These are phyloP conservation scores for Ceratobasidium theobromae DNA, from an alignment of 1,284 basidiomycete genomes.

Conservation along the genomic window DNA sequence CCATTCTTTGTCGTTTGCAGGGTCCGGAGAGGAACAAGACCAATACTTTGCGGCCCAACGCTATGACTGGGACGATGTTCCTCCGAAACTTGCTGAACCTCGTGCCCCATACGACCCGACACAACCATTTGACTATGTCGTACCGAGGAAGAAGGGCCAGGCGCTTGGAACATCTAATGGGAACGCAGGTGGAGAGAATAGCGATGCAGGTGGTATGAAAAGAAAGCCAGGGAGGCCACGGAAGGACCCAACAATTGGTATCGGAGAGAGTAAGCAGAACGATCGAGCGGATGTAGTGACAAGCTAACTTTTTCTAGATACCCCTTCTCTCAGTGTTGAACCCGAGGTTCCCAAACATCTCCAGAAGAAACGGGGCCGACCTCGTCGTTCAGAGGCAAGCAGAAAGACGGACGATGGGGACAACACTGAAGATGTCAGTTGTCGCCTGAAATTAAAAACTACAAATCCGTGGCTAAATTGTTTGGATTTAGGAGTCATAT, in stretches of 20 bases:
- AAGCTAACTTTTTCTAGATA: background rate
- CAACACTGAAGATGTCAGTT: constrained; percentile 26
- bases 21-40: background rate
- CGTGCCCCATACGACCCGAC: constrained; percentile 15
- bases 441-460: background rate
- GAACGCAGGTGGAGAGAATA: background rate
- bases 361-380: constrained; percentile 13
- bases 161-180: background rate
- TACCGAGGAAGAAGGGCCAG: background rate
- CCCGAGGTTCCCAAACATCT: background rate
- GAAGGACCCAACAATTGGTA: background rate
- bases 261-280: background rate
- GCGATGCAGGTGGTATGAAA: background rate
- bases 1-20: constrained; percentile 9
- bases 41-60: constrained; percentile 18
- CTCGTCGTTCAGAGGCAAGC: background rate
- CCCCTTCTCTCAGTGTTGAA: constrained; percentile 18
- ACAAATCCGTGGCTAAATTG: background rate
- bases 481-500: constrained; percentile 16
- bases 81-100: constrained; percentile 12
- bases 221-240: background rate
- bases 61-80: constrained; percentile 27
- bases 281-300: no score
- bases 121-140: constrained; percentile 25
- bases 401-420: constrained; percentile 29